A percentile compares a stretch with the other conserved stretches of the same genome.
Conservation (phyloP, 441 rosid genomes). For the Codiaeum variegatum region DNA sequence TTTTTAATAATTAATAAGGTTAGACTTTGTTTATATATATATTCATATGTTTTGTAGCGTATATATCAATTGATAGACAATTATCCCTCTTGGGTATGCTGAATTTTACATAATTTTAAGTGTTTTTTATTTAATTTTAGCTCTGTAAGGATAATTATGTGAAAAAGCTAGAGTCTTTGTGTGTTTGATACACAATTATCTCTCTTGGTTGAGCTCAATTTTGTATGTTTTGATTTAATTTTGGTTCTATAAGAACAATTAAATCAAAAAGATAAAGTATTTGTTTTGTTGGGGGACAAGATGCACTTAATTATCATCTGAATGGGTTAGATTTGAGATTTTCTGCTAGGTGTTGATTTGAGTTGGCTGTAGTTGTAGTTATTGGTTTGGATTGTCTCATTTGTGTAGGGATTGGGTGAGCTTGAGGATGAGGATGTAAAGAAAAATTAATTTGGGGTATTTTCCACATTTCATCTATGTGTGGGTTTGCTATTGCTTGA, state of each 20-base stretch:
- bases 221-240: neutral
- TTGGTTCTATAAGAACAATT: neutral
- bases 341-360: neutral
- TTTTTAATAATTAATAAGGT: conserved; percentile 24
- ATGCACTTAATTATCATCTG: neutral
- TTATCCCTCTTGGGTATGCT: neutral
- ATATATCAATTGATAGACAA: neutral
- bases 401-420: neutral
- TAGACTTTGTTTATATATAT: conserved; percentile 1
- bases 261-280: neutral
- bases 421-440: neutral
- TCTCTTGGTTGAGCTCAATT: neutral
- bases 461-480: neutral
- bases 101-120: neutral
- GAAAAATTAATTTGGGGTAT: neutral
- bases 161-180: neutral
- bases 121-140: neutral
- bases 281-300: neutral
- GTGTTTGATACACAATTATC: neutral
- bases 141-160: neutral
- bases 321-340: neutral
- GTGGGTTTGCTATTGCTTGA: neutral
- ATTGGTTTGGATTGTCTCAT: neutral
- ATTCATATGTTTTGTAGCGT: neutral
- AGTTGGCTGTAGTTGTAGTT: neutral